Evolutionary conservation across 352 stramenopile genomes (phyloP).

Genomic region (Lagenidium giganteum): DNA sequence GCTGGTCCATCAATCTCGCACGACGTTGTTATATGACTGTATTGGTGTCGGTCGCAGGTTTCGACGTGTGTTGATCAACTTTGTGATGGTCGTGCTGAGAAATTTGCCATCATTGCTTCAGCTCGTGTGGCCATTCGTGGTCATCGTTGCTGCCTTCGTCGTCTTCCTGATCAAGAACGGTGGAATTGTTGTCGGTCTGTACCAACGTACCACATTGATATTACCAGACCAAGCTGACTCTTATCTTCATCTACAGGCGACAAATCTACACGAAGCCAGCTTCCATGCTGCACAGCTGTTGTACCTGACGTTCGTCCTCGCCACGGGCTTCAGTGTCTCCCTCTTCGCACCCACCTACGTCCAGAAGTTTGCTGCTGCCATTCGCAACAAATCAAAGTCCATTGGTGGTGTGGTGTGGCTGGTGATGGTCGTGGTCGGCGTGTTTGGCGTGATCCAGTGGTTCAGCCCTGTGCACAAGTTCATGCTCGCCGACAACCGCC

Average conservation of each 20-base stretch:
- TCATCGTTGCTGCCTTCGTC: conserved; percentile 44
- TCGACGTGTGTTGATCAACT: conserved; percentile 50
- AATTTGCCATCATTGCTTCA: conserved; percentile 45
- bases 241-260: conserved; percentile 39
- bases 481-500: conserved; percentile 88
- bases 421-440: conserved; percentile 4
- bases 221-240: too few relatives aligned
- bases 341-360: conserved; percentile 32
- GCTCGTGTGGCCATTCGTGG: conserved; percentile 69
- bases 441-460: conserved; percentile 38
- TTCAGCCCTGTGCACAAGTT: conserved; percentile 88
- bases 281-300: conserved; percentile 73
- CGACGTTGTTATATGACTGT: neutral
- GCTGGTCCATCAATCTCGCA: too few relatives aligned
- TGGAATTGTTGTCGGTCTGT: conserved; percentile 73
- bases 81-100: conserved; percentile 41
- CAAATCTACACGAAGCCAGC: conserved; percentile 74
- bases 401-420: conserved; percentile 30
- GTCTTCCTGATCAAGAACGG: conserved; percentile 72
- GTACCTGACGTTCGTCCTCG: conserved; percentile 69
- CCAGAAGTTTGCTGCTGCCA: conserved; percentile 23
- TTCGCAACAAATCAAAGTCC: conserved; percentile 30
- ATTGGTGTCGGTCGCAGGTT: conserved; percentile 13
- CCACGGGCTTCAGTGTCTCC: conserved; percentile 50
- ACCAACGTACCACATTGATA: too few relatives aligned